Percentiles rank a stretch among this genome's conserved stretches.
Evolutionary conservation across 768 basidiomycete genomes (phyloP).

Genomic region (Naganishia antarctica): DNA sequence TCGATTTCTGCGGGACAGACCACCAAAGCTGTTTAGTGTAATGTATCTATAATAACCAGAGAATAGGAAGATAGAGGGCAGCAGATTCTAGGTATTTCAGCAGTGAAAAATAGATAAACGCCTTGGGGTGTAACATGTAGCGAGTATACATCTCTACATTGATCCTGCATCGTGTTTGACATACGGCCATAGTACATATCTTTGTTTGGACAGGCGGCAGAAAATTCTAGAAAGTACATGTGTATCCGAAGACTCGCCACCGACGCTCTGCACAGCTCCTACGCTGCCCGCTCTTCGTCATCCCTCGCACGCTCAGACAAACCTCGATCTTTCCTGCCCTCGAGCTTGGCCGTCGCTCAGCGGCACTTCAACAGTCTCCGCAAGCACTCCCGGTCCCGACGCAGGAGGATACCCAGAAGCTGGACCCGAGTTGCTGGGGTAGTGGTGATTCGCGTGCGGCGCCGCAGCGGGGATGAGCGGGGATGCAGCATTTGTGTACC

Average conservation of each 20-base stretch:
- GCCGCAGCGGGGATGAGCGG: conserved; percentile 13
- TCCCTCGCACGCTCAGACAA: not conserved
- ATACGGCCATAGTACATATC: not conserved
- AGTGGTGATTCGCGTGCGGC: conserved; percentile 7
- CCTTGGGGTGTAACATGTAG: not conserved
- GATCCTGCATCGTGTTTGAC: too few species aligned
- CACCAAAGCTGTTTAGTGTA: too few species aligned
- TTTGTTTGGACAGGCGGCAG: too few species aligned
- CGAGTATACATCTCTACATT: not conserved
- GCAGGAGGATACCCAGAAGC: not conserved
- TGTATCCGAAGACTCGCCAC: too few species aligned
- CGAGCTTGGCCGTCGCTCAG: not conserved
- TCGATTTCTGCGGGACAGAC: not conserved
- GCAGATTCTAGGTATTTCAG: not conserved
- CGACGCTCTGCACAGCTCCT: too few species aligned
- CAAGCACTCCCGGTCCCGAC: not conserved
- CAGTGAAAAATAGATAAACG: not conserved
- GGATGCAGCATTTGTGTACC: not conserved
- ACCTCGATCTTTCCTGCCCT: not conserved
- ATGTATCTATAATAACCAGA: not conserved
- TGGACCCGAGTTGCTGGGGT: not conserved
- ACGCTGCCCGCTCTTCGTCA: too few species aligned
- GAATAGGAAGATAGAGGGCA: too few species aligned
- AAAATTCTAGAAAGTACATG: too few species aligned
- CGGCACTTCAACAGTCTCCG: not conserved